phyloP scores from a whole-genome alignment of 2,329 filamentous ascomycete species.

The Exophiala lecanii-corni region DNA sequence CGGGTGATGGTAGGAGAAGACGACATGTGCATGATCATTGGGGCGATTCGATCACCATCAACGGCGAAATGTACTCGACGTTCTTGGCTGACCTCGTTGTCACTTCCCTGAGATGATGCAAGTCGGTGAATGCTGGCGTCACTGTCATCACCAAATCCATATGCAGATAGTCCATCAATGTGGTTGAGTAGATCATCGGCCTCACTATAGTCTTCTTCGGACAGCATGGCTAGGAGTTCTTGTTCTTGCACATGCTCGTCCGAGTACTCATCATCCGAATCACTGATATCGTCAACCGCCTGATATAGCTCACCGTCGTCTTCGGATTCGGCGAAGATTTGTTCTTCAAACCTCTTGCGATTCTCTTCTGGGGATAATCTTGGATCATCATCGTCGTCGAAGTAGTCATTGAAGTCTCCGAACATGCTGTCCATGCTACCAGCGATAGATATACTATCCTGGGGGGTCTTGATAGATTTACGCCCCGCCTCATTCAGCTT shows the following conservation, averaged over 20 bases:
- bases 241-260: slow-evolving; percentile 55
- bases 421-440: slow-evolving; percentile 22
- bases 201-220: slow-evolving; percentile 33
- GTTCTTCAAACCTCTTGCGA: slow-evolving; percentile 20
- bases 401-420: slow-evolving; percentile 16
- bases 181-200: slow-evolving; percentile 25
- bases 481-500: slow-evolving; percentile 39
- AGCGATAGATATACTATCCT: slow-evolving; percentile 16
- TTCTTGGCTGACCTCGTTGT: slow-evolving; percentile 38
- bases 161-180: slow-evolving; percentile 27
- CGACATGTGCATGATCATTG: slow-evolving; percentile 18
- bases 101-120: slow-evolving; percentile 22
- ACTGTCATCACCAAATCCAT: slow-evolving; percentile 27
- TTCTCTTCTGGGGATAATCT: slow-evolving; percentile 20
- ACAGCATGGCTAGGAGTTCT: slow-evolving; percentile 22
- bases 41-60: slow-evolving; percentile 11
- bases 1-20: slow-evolving; percentile 27
- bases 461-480: slow-evolving; percentile 23
- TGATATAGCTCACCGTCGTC: slow-evolving; percentile 52
- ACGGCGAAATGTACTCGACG: slow-evolving; percentile 67
- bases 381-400: slow-evolving; percentile 20
- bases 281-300: slow-evolving; percentile 72
- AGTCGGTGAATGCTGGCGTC: slow-evolving; percentile 32
- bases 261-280: slow-evolving; percentile 75
- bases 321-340: slow-evolving; percentile 27